Evolutionary conservation across 179 eudicot species (phyloP), one percentile per base, ranked within the genome.

Genomic region (Beta macrorhiza): DNA sequence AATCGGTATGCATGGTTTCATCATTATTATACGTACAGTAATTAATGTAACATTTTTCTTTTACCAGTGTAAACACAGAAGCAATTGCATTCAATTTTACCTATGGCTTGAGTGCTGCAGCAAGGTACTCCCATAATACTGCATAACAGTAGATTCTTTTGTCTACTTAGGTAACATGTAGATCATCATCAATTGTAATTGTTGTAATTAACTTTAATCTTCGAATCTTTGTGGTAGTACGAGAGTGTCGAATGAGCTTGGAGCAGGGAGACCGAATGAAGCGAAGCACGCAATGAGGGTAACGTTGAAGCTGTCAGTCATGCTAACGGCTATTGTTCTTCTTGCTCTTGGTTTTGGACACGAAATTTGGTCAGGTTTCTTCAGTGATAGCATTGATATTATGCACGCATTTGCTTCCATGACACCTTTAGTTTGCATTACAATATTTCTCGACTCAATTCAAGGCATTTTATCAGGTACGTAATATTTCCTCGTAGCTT

Each of bases 401-500:
- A 89, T 88, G 47, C 1, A 64, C 0, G 77, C 81, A 16, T 93
- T 82, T 74, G 89, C 93, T 67, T 79, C 91, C 3, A 67, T 94
- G 89, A 87, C 90, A 13, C 95, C 95, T 14, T 59, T 94, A 4
- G 88, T 94, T 59, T 69, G 86, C 44, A 64, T 83, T 42, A 89
- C 98, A 0, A 88, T 91, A 47, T 16, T 79, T 25, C 56, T 91
- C 19, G 98, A 94, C 82, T 87, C 93, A 3, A 19, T 91, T 55
- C 93, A 91, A 89, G 95, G 95, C 56, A 89, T 92, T 61, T 79
- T 94, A 80, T 92, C 98, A 91, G 95, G 98, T 94, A 29, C 29
- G 20, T 61, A 61, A 6, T n/a, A 63, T 49, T 5, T 32, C 37
- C 37, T 32, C 37, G 2, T 32, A 52, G 8, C 8, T 52, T 52